Evolutionary conservation across 768 basidiomycete species (phyloP), one percentile per base, ranked within the genome.

Genomic region (Pleurotus eryngii): DNA sequence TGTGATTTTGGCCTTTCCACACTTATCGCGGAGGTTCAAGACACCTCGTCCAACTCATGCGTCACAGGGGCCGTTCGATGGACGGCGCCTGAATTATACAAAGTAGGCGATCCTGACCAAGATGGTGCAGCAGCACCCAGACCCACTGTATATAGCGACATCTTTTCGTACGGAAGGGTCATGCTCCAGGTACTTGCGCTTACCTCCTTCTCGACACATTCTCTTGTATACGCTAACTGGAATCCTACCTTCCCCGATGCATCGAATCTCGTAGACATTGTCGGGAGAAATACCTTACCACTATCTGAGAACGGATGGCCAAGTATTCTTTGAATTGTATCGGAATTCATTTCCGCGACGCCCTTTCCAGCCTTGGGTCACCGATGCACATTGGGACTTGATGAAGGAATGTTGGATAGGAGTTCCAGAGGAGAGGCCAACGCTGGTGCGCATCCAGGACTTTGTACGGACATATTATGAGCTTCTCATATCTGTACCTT

Each of bases 351-450:
- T 8, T 17, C 58, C 57, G 12, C 40, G 43, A 20, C 43, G 59
- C 35, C 59, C 58, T 39, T 46, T 50, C 20, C 27, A 53, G 14
- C 35, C 38, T 8, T 39, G 37, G 47, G 38, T 60, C 3, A 46
- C 57, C 9, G 59, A 60, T 46, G 46, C 18, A 6, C 30, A 56
- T n/a, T 59, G 59, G 59, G 59, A 58, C 12, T 50, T 59, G 30
- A 50, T 50, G 27, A 22, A 39, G 22, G 8, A 27, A 22, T 60
- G 59, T 18, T 60, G 59, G 59, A 57, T 40, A 17, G 49, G 51
- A 4, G 27, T 18, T 15, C 57, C 58, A 0, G 40, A 51, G 35
- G 22, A 49, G 15, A 20, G 59, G 18, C 59, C 59, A 6, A 45
- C 17, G 14, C 14, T 51, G 20, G 43, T 51, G 17, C 45, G 49